Conservation (phyloP, 2,329 filamentous ascomycete species). For the Arthroderma uncinatum region DNA sequence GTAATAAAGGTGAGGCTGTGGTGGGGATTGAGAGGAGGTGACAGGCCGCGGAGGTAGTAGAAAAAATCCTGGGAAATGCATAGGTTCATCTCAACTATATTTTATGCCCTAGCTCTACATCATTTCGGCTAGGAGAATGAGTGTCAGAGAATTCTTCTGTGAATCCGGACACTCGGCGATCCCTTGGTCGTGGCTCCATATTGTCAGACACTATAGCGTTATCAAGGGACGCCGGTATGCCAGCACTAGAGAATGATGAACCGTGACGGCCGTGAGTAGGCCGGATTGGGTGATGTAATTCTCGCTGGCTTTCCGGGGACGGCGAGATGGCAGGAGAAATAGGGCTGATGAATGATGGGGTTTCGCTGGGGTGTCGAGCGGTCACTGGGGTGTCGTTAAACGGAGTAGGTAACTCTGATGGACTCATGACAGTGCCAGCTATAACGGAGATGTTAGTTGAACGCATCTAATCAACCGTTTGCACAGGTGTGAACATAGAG, state of each 20-base stretch:
- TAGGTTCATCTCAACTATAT: neutral
- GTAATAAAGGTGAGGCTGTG: too few relatives aligned
- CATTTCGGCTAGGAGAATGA: constrained; percentile 4
- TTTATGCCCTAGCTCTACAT: constrained; percentile 3
- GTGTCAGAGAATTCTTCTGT: constrained; percentile 12
- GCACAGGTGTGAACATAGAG: neutral
- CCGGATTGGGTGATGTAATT: neutral
- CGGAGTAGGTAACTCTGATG: constrained; percentile 14
- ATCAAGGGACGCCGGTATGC: constrained; percentile 11
- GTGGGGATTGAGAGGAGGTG: too few relatives aligned
- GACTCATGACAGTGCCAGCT: constrained; percentile 8
- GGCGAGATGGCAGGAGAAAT: constrained; percentile 14
- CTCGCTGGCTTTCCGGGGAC: constrained; percentile 9
- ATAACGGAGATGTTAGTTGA: neutral
- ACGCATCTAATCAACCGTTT: neutral
- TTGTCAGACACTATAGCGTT: constrained; percentile 9
- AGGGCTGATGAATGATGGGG: constrained; percentile 16
- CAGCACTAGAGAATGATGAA: constrained; percentile 15
- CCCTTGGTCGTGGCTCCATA: constrained; percentile 6
- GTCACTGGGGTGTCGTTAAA: constrained; percentile 11
- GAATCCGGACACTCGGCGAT: constrained; percentile 14
- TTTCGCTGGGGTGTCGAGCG: constrained; percentile 14
- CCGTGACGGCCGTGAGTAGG: constrained; percentile 12
- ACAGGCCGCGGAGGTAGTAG: neutral
- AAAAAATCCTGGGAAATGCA: too few relatives aligned